These are phyloP conservation scores for Bipolaris cookei DNA, from an alignment of 2,329 filamentous ascomycete genomes.

Conservation along the genomic window DNA sequence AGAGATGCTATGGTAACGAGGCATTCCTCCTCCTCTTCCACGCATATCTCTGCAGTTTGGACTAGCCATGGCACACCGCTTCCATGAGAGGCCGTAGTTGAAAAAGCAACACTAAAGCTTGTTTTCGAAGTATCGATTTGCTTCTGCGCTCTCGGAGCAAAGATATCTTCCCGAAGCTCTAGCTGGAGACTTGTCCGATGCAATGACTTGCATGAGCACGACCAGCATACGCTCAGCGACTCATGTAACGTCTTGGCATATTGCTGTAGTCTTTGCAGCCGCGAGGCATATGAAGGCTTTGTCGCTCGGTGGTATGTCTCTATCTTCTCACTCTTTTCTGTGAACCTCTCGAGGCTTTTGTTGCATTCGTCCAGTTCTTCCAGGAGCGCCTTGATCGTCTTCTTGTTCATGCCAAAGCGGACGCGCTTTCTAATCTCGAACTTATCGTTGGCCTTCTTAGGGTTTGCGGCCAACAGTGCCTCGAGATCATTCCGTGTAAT, in stretches of 20 bases:
- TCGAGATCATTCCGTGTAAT: conserved; percentile 46
- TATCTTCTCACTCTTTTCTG: conserved; percentile 47
- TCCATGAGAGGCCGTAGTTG: conserved; percentile 21
- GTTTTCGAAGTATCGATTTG: conserved; percentile 23
- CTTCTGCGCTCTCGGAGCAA: conserved; percentile 28
- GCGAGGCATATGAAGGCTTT: conserved; percentile 44
- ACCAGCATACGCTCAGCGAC: conserved; percentile 40
- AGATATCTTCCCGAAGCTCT: conserved; percentile 38
- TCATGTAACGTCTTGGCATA: conserved; percentile 44
- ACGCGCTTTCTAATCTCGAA: conserved; percentile 48
- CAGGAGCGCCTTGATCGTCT: conserved; percentile 44
- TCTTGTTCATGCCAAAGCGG: conserved; percentile 48
- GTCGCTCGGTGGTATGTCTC: conserved; percentile 43
- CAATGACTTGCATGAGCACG: conserved; percentile 42
- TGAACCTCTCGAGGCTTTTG: conserved; percentile 49
- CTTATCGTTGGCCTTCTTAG: conserved; percentile 38
- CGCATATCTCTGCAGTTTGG: conserved; percentile 44
- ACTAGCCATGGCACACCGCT: conserved; percentile 33
- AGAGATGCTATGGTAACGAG: conserved; percentile 17
- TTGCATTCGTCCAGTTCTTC: conserved; percentile 49
- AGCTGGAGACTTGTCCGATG: conserved; percentile 46
- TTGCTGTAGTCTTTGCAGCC: conserved; percentile 43
- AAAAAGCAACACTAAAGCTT: conserved; percentile 45
- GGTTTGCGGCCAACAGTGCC: conserved; percentile 43
- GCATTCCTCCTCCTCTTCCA: conserved; percentile 38